phyloP scores from a whole-genome alignment of 2,329 filamentous ascomycete genomes.

The Cladorrhinum sp. region DNA sequence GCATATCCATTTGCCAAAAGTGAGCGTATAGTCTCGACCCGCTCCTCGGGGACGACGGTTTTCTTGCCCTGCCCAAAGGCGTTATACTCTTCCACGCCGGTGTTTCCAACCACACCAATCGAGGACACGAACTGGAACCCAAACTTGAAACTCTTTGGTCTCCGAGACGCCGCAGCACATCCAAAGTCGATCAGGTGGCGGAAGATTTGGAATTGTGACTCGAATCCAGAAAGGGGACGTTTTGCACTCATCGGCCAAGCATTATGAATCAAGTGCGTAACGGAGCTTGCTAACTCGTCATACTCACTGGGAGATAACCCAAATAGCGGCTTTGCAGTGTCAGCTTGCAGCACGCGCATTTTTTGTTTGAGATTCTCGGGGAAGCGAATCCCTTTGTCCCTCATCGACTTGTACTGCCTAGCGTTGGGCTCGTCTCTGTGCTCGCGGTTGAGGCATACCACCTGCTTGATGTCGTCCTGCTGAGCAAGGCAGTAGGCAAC shows the following conservation, averaged over 20 bases:
- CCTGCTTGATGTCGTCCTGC: conserved; percentile 27
- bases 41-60: conserved; percentile 42
- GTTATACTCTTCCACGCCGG: conserved; percentile 25
- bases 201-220: conserved; percentile 44
- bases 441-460: conserved; percentile 47
- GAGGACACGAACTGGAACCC: conserved; percentile 44
- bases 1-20: conserved; percentile 48
- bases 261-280: conserved; percentile 51
- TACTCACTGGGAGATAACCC: conserved; percentile 42
- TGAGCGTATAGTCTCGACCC: conserved; percentile 34
- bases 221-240: conserved; percentile 38
- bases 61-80: background rate
- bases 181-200: conserved; percentile 47
- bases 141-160: conserved; percentile 22
- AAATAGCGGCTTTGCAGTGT: conserved; percentile 40
- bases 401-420: conserved; percentile 35
- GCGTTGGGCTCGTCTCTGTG: conserved; percentile 25
- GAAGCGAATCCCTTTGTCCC: conserved; percentile 14
- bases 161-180: conserved; percentile 28
- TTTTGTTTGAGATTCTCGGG: conserved; percentile 30
- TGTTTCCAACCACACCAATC: conserved; percentile 37
- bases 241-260: conserved; percentile 50
- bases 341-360: conserved; percentile 39
- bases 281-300: conserved; percentile 33
- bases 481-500: conserved; percentile 32